Conservation (phyloP, 2,329 filamentous ascomycete species). For the Aspergillus chevalieri region DNA sequence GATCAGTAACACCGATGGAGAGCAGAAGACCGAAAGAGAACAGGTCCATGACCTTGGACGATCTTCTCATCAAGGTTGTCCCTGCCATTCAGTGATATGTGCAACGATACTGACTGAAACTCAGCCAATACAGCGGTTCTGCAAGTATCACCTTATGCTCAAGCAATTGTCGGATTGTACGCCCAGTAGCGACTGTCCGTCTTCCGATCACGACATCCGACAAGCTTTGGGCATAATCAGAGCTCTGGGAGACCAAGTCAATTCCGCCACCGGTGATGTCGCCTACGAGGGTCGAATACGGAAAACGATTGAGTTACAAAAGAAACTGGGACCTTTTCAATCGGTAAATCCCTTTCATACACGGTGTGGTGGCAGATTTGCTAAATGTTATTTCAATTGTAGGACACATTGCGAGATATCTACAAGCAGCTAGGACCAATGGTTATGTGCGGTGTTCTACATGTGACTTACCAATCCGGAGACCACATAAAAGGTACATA, state of each 20-base stretch:
- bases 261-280: constrained; percentile 73
- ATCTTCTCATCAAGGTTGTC: constrained; percentile 79
- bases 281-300: constrained; percentile 64
- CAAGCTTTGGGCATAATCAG: constrained; percentile 65
- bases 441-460: constrained; percentile 72
- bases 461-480: constrained; percentile 73
- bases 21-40: constrained; percentile 57
- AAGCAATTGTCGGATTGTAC: constrained; percentile 76
- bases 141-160: constrained; percentile 84
- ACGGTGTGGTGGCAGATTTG: background rate
- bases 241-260: constrained; percentile 71
- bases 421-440: constrained; percentile 77
- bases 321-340: constrained; percentile 68
- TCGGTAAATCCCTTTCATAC: constrained; percentile 48
- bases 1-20: constrained; percentile 65
- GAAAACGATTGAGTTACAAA: constrained; percentile 78
- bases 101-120: constrained; percentile 9
- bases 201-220: constrained; percentile 73
- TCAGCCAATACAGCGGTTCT: constrained; percentile 85
- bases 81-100: background rate
- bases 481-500: constrained; percentile 68
- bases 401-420: constrained; percentile 42
- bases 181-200: constrained; percentile 76
- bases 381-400: constrained; percentile 5
- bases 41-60: constrained; percentile 74